phyloP scores from a whole-genome alignment of 768 basidiomycete genomes.

The Saitozyma podzolica region DNA sequence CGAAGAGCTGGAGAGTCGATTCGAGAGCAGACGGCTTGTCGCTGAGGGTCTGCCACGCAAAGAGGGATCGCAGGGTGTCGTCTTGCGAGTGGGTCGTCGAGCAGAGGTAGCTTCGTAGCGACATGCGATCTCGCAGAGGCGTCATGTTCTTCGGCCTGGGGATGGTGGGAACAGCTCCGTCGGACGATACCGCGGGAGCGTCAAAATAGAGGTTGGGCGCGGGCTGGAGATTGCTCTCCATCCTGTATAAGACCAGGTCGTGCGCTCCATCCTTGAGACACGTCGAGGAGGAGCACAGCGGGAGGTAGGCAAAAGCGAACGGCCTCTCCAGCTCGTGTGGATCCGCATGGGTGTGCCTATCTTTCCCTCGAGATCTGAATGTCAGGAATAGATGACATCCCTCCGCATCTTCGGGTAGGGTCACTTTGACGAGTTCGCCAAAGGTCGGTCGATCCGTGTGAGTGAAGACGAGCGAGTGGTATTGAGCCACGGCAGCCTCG shows the following conservation, averaged over 20 bases:
- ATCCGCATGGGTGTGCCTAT: conserved; percentile 43
- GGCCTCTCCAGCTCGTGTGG: conserved; percentile 63
- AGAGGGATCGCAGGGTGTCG: conserved; percentile 66
- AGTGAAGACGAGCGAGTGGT: conserved; percentile 87
- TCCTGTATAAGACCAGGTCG: conserved; percentile 76
- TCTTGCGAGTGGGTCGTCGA: conserved; percentile 93
- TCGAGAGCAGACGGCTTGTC: conserved; percentile 61
- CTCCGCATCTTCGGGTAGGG: conserved; percentile 65
- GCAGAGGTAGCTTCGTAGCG: conserved; percentile 83
- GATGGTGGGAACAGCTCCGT: conserved; percentile 53
- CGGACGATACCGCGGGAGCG: conserved; percentile 57
- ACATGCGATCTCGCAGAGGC: conserved; percentile 68
- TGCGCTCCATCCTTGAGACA: conserved; percentile 90
- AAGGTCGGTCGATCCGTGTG: conserved; percentile 86
- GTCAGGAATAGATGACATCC: conserved; percentile 93
- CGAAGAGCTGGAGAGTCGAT: conserved; percentile 75
- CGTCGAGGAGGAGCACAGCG: conserved; percentile 74
- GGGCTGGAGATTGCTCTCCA: conserved; percentile 68
- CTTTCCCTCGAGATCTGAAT: conserved; percentile 66
- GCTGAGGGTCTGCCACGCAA: conserved; percentile 57
- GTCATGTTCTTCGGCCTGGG: conserved; percentile 68
- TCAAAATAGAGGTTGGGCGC: conserved; percentile 70
- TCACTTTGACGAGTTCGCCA: conserved; percentile 87
- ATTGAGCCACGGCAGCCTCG: conserved; percentile 75
- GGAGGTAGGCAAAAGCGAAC: conserved; percentile 90